phyloP scores from a whole-genome alignment of 2,329 filamentous ascomycete genomes.

The Cladosporium sp. region DNA sequence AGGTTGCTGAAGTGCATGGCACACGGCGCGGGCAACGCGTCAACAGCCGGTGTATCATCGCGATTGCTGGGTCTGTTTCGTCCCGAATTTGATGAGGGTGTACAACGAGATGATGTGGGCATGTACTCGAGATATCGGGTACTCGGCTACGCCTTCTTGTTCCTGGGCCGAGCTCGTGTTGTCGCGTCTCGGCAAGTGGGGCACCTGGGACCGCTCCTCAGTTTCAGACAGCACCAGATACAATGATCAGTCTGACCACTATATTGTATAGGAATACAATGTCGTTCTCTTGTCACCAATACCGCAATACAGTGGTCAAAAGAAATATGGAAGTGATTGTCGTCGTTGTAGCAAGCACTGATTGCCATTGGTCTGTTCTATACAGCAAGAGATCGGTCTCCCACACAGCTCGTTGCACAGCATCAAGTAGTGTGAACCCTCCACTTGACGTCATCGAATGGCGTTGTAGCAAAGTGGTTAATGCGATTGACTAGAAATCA shows the following conservation, averaged over 20 bases:
- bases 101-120: neutral
- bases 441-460: neutral
- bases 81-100: neutral
- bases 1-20: neutral
- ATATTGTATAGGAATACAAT: neutral
- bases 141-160: slow-evolving; percentile 13
- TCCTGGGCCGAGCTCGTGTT: slow-evolving; percentile 7
- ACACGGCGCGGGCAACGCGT: neutral
- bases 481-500: slow-evolving; percentile 7
- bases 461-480: slow-evolving; percentile 7
- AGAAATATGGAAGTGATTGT: neutral
- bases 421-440: neutral
- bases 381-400: too few species aligned
- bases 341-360: neutral
- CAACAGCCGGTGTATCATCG: neutral
- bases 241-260: neutral
- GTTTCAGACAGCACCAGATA: neutral
- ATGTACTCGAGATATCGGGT: neutral
- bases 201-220: neutral
- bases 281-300: neutral
- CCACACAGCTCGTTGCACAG: neutral
- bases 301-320: neutral
- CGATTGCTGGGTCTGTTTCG: neutral
- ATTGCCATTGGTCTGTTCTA: neutral
- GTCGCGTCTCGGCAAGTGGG: slow-evolving; percentile 10